These are phyloP conservation scores for Xanthoconium purpureum DNA, from an alignment of 768 basidiomycete species.

Conservation along the genomic window DNA sequence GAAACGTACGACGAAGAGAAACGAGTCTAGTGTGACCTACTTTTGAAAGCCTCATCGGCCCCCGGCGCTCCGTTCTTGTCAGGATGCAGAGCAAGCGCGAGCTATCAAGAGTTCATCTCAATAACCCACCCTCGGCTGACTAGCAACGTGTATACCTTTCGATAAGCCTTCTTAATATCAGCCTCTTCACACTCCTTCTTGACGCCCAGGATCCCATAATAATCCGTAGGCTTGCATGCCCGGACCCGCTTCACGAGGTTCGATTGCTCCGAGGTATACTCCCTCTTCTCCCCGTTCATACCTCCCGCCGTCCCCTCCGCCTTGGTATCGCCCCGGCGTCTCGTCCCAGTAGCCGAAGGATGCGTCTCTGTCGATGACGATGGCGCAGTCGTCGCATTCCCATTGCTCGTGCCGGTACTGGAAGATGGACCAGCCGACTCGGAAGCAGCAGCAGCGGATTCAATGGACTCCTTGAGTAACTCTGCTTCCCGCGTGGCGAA, in stretches of 20 bases:
- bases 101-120: slow-evolving; percentile 39
- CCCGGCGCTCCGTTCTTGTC: slow-evolving; percentile 98
- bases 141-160: slow-evolving; percentile 64
- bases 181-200: slow-evolving; percentile 78
- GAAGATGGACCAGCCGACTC: slow-evolving; percentile 42
- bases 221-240: slow-evolving; percentile 82
- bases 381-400: slow-evolving; percentile 37
- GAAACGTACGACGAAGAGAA: not conserved
- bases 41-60: slow-evolving; percentile 97
- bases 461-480: slow-evolving; percentile 63
- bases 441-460: slow-evolving; percentile 44
- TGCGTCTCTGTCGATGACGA: slow-evolving; percentile 63
- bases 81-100: slow-evolving; percentile 86
- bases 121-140: slow-evolving; percentile 4
- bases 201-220: slow-evolving; percentile 86
- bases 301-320: slow-evolving; percentile 55
- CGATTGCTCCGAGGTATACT: slow-evolving; percentile 82
- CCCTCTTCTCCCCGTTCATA: slow-evolving; percentile 71
- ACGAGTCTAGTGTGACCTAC: slow-evolving; percentile 44
- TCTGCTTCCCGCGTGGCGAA: slow-evolving; percentile 76
- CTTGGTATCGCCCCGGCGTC: slow-evolving; percentile 50
- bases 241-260: slow-evolving; percentile 83
- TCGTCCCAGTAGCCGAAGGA: slow-evolving; percentile 69
- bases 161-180: slow-evolving; percentile 92
- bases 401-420: slow-evolving; percentile 29